Evolutionary conservation across 768 basidiomycete species (phyloP), one percentile per base, ranked within the genome.

Genomic region (Galerina marginata): DNA sequence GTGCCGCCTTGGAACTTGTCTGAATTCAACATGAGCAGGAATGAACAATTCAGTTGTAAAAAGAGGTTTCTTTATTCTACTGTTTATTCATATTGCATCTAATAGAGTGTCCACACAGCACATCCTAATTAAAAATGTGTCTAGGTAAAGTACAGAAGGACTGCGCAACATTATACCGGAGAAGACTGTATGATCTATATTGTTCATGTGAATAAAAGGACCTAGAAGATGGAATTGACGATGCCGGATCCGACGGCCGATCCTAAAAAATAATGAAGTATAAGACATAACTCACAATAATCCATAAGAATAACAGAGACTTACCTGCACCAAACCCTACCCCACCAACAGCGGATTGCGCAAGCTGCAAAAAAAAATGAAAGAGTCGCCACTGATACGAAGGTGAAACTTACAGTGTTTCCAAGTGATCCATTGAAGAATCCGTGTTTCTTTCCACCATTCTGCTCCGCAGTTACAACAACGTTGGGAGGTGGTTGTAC

Each of bases 291-390:
- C 26, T n/a, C 26, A 26, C 42, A 12, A 37, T 11, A 20, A 43
- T 16, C 14, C 29, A 16, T 38, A 20, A 12, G n/a, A 14, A 50
- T 3, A 10, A 49, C 14, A 54, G 58, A 25, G 29, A 53, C 51
- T 39, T 52, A 86, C 89, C 89, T 63, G 88, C 90, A 60, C 90
- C 89, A 65, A 91, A 91, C 2, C 90, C 90, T 52, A 85, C 81
- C 66, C 90, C 90, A 38, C 90, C 90, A 9, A 73, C 84, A 15
- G 85, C 83, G 48, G 84, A 81, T 52, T 83, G 76, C 6, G 83
- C 84, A 65, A 85, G 72, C 84, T 81, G 56, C 12, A 42, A 20
- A 55, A 44, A 15, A 26, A 23, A 26, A 62, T 66, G n/a, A n/a
- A 54, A 63, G 29, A 37, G 38, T 39, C 12, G n/a, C 9, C 37